Percentiles rank a stretch among this genome's conserved stretches.
These are phyloP conservation scores for Pterocarpus macrocarpus DNA, from an alignment of 306 rosid genomes.

Conservation along the genomic window DNA sequence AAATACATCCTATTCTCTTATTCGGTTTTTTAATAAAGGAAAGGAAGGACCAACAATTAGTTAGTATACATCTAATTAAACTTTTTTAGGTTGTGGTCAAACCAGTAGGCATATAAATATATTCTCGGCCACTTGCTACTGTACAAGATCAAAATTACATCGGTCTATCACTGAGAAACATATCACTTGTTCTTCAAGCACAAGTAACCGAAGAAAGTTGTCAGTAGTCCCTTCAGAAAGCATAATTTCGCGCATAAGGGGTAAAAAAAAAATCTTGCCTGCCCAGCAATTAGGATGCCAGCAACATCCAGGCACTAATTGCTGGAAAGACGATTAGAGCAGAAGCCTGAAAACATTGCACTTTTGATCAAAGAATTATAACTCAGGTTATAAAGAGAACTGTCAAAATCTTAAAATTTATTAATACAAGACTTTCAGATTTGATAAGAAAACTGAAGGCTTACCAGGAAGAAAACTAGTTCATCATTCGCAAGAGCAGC, in stretches of 20 bases:
- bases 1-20: no score
- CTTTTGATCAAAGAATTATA: constrained; percentile 45
- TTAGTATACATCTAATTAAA: no score
- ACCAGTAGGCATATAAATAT: background rate
- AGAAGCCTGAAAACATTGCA: constrained; percentile 71
- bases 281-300: constrained; percentile 57
- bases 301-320: constrained; percentile 77
- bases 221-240: constrained; percentile 26
- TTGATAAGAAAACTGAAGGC: constrained; percentile 30
- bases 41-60: no score
- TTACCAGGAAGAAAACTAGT: constrained; percentile 81
- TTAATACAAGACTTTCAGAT: constrained; percentile 7
- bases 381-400: constrained; percentile 26
- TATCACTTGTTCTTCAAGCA: constrained; percentile 32
- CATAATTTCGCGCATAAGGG: background rate
- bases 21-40: no score
- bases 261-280: constrained; percentile 3
- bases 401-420: background rate
- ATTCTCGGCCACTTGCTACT: constrained; percentile 22
- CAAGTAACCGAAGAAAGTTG: constrained; percentile 15
- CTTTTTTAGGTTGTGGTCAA: no score
- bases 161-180: constrained; percentile 30
- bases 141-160: constrained; percentile 33
- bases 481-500: constrained; percentile 72
- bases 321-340: constrained; percentile 78